phyloP scores from a whole-genome alignment of 306 rosid species.

The Pueraria montana region DNA sequence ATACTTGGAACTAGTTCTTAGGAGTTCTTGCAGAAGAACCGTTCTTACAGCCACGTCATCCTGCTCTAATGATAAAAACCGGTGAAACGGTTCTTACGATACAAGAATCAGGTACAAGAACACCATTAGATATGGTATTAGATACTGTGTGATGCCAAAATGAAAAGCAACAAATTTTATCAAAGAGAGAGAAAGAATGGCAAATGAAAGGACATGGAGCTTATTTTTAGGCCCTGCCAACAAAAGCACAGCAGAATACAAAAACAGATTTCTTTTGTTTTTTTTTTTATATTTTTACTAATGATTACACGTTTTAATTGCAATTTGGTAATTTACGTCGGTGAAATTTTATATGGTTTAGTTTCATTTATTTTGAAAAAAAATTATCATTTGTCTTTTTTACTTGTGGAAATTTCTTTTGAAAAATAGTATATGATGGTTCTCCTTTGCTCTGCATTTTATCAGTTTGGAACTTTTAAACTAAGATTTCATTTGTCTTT shows the following conservation, averaged over 20 bases:
- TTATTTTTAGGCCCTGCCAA: constrained; percentile 17
- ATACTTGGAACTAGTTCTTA: no score
- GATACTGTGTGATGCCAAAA: constrained; percentile 61
- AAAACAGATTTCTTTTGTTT: not conserved
- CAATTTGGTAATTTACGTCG: not conserved
- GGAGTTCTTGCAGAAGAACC: no score
- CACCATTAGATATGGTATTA: no score
- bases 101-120: no score
- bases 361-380: not conserved
- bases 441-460: not conserved
- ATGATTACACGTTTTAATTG: not conserved
- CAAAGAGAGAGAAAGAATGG: constrained; percentile 24
- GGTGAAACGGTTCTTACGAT: no score
- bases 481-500: not conserved
- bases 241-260: constrained; percentile 16
- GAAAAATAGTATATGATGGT: not conserved
- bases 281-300: not conserved
- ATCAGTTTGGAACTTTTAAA: not conserved
- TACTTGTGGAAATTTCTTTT: no score
- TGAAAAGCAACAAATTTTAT: constrained; percentile 37
- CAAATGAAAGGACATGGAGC: constrained; percentile 50
- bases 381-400: not conserved
- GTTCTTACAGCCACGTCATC: no score
- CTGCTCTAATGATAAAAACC: no score
- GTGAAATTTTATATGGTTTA: not conserved